These are phyloP conservation scores for Emydomyces testavorans DNA, from an alignment of 2,329 filamentous ascomycete species.

Conservation along the genomic window DNA sequence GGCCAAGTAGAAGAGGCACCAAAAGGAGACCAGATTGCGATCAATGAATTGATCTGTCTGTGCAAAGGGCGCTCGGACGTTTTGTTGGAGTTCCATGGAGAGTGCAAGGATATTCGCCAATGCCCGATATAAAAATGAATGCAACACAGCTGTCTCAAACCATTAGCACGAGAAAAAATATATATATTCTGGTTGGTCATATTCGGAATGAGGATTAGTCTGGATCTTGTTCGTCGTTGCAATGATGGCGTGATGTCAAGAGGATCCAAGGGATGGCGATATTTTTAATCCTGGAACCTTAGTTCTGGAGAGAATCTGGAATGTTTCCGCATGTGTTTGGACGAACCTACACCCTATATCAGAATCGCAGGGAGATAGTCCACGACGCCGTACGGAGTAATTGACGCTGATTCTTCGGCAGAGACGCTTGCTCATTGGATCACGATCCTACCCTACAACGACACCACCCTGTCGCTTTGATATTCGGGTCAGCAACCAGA, in stretches of 20 bases:
- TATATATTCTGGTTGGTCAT: conserved; percentile 1
- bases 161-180: not conserved
- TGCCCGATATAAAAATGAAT: conserved; percentile 3
- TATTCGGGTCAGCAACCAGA: not conserved
- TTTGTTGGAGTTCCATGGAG: not conserved
- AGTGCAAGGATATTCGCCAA: conserved; percentile 6
- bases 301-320: conserved; percentile 7
- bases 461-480: conserved; percentile 5
- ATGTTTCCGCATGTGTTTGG: conserved; percentile 12
- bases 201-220: conserved; percentile 5
- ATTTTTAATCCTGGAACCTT: conserved; percentile 4
- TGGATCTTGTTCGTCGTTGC: conserved; percentile 8
- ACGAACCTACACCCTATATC: too few species aligned
- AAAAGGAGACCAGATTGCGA: conserved; percentile 2
- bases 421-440: conserved; percentile 6
- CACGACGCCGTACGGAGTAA: too few species aligned
- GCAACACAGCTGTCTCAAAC: conserved; percentile 6
- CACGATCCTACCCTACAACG: not conserved
- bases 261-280: conserved; percentile 4
- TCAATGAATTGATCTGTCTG: not conserved
- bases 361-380: not conserved
- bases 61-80: conserved; percentile 4
- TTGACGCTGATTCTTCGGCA: not conserved
- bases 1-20: not conserved
- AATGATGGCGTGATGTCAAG: conserved; percentile 12